phyloP scores from a whole-genome alignment of 805 yeast species.

The Schwanniomyces vanrijiae region DNA sequence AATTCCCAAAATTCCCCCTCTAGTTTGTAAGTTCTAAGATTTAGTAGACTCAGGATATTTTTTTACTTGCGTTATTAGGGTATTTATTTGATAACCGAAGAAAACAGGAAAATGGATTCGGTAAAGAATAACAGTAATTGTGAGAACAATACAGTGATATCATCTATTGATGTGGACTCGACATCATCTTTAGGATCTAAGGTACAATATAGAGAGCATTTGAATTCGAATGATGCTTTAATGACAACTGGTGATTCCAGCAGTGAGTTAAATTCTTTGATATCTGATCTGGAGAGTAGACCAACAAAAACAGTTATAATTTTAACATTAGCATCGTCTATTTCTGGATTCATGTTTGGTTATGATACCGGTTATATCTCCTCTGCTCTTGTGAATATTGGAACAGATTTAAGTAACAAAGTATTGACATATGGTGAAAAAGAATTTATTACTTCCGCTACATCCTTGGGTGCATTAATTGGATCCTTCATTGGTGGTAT shows the following conservation, averaged over 20 bases:
- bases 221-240: background rate
- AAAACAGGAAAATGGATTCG: background rate
- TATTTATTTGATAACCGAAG: background rate
- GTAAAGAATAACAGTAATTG: background rate
- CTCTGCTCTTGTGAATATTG: constrained; percentile 84
- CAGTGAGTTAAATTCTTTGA: background rate
- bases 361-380: constrained; percentile 98
- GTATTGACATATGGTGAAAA: constrained; percentile 72
- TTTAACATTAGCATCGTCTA: constrained; percentile 75
- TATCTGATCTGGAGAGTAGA: constrained; percentile 23
- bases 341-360: constrained; percentile 96
- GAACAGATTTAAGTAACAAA: constrained; percentile 64
- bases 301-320: constrained; percentile 66
- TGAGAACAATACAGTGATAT: background rate
- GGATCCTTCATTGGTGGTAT: constrained; percentile 80
- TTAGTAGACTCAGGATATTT: background rate
- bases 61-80: background rate
- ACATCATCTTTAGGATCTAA: background rate
- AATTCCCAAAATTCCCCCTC: background rate
- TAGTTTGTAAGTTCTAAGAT: background rate
- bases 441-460: constrained; percentile 90
- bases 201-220: background rate
- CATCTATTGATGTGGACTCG: background rate
- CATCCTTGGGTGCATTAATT: constrained; percentile 88
- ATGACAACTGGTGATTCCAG: background rate